A percentile compares a stretch with the other conserved stretches of the same genome.
Conservation (phyloP, 1,284 basidiomycete species). For the Fomitopsis betulina region DNA sequence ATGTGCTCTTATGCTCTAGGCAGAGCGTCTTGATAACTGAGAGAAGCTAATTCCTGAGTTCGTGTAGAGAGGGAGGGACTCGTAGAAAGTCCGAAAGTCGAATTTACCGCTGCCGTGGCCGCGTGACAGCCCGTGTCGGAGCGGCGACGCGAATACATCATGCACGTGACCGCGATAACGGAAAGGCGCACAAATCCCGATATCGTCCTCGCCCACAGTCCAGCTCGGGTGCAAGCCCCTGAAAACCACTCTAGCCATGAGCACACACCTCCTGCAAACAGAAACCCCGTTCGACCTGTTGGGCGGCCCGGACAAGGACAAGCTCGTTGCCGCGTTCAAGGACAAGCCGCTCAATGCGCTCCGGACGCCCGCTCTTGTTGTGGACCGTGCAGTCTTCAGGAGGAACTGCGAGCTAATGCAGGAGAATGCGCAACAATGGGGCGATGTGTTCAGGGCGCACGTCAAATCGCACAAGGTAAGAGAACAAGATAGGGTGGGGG, state of each 20-base stretch:
- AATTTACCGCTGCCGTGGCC: no score
- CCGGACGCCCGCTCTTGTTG: conserved; percentile 75
- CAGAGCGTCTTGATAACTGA: no score
- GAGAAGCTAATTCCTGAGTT: no score
- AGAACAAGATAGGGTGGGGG: neutral
- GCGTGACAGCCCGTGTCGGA: neutral
- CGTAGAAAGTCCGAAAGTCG: no score
- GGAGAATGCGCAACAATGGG: conserved; percentile 55
- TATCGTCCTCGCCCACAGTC: neutral
- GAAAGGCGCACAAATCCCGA: neutral
- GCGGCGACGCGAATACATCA: neutral
- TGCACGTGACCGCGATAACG: neutral
- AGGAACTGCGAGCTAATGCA: conserved; percentile 75
- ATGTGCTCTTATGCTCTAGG: no score
- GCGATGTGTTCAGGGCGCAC: conserved; percentile 74
- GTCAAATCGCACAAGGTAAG: conserved; percentile 80
- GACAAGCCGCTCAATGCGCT: conserved; percentile 55
- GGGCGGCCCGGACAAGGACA: conserved; percentile 45
- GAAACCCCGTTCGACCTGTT: conserved; percentile 44
- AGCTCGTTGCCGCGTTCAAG: conserved; percentile 53
- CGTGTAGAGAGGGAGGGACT: no score
- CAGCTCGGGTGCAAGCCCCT: neutral
- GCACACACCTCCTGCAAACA: conserved; percentile 34
- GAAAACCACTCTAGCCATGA: conserved; percentile 1
- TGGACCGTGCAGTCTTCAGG: conserved; percentile 68